Evolutionary conservation across 768 basidiomycete species (phyloP), one percentile per base, ranked within the genome.

Genomic region (Amanita muscaria): DNA sequence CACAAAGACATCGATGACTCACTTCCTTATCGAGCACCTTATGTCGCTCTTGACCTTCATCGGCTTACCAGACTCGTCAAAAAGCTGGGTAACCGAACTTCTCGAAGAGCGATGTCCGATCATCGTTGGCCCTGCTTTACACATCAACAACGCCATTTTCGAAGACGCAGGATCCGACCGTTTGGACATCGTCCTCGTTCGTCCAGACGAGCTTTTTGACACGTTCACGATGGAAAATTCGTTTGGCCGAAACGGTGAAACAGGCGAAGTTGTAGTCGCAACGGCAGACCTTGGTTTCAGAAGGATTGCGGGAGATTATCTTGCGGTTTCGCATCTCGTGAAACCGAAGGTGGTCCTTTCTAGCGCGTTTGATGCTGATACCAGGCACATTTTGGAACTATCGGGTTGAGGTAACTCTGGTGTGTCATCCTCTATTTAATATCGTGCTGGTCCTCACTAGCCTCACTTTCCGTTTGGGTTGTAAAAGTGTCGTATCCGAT

Each of bases 331-430:
- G 12, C 22, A 8, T 11, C 30, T 46, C 21, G 21, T 39, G 23
- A 46, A 46, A n/a, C 44, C 44, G 2, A 46, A 46, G 29, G 44
- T 39, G 11, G 29, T 46, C 29, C 44, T 46, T 31, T 30, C 44
- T 16, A 46, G 15, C 12, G 36, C 44, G 8, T 46, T 46, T 31
- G 44, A 46, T 35, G 36, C 44, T 4, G 44, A 39, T n/a, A 46
- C 44, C 14, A 38, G 29, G 37, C 44, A 19, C 4, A 39, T 39
- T 15, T 22, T 46, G 12, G 36, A 46, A 32, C 36, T 25, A 25
- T n/a, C 22, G 11, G 24, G 23, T 32, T 44, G 33, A 44, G 23
- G n/a, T 7, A 27, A 40, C 23, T 25, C 5, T 14, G 27, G 18
- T 21, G 14, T 27, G n/a, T 4, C 31, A 11, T 3, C 31, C 16